These are phyloP conservation scores for Gossypium schwendimanii DNA, from an alignment of 441 rosid genomes.

Conservation along the genomic window DNA sequence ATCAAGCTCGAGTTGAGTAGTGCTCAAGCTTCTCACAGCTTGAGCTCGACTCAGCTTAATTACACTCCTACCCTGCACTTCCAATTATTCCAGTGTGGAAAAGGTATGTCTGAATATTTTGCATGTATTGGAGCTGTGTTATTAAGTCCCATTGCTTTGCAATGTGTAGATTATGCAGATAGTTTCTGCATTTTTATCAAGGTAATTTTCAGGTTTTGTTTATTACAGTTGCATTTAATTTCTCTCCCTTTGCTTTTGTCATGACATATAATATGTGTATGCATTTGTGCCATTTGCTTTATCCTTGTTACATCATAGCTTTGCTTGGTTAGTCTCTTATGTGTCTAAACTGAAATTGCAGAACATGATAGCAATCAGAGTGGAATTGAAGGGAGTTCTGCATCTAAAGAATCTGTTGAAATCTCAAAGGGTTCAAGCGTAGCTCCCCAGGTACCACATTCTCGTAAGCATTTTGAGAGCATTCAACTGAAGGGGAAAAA, in stretches of 20 bases:
- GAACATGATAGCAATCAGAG: constrained; percentile 19
- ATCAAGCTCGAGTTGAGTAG: too few relatives aligned
- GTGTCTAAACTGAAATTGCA: constrained; percentile 21
- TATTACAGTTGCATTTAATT: too few relatives aligned
- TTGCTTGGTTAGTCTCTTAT: background rate
- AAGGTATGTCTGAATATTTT: background rate
- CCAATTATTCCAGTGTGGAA: background rate
- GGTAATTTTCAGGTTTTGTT: too few relatives aligned
- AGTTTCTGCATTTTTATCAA: too few relatives aligned
- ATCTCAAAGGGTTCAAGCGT: constrained; percentile 23
- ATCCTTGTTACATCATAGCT: background rate
- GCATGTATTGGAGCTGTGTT: too few relatives aligned
- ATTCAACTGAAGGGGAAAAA: constrained; percentile 61
- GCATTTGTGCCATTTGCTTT: background rate
- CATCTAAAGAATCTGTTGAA: constrained; percentile 28
- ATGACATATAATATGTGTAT: too few relatives aligned
- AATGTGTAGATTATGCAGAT: too few relatives aligned
- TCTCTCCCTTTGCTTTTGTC: background rate
- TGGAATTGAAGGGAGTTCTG: constrained; percentile 21
- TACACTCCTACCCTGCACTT: background rate
- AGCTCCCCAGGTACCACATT: too few relatives aligned
- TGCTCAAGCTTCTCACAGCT: too few relatives aligned
- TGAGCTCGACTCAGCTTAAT: background rate
- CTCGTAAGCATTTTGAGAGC: constrained; percentile 24
- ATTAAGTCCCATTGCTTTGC: too few relatives aligned